These are phyloP conservation scores for Acacia concinna DNA, from an alignment of 331 rosid genomes.

Conservation along the genomic window DNA sequence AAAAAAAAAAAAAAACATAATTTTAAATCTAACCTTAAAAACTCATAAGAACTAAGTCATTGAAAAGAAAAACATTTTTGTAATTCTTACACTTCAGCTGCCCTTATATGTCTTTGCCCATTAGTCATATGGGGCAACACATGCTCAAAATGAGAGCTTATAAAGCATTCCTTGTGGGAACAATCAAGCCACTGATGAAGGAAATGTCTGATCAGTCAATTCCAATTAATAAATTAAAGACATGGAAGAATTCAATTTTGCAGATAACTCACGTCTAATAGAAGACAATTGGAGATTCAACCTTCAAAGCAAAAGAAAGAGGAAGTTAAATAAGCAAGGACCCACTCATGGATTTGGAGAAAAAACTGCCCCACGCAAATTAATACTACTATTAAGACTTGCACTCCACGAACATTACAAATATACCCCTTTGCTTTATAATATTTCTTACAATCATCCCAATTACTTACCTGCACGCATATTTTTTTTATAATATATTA, in stretches of 20 bases:
- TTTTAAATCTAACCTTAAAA: too few species aligned
- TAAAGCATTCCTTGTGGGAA: neutral
- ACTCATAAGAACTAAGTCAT: too few species aligned
- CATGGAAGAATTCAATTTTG: neutral
- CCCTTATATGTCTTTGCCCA: too few species aligned
- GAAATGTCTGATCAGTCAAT: neutral
- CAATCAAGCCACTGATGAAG: neutral
- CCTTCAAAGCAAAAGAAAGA: slow-evolving; percentile 24
- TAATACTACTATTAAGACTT: slow-evolving; percentile 30
- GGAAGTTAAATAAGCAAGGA: neutral
- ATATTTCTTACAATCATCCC: neutral
- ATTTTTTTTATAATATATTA: too few species aligned
- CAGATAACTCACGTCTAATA: neutral
- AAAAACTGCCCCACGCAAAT: slow-evolving; percentile 3
- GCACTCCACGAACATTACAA: neutral
- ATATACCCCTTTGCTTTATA: neutral
- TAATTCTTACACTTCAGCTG: too few species aligned
- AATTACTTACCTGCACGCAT: too few species aligned
- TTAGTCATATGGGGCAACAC: too few species aligned
- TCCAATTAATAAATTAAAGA: neutral
- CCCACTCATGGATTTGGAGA: slow-evolving; percentile 36
- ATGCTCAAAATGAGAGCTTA: too few species aligned
- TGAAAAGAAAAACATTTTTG: too few species aligned
- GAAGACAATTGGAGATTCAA: neutral
- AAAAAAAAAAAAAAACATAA: too few species aligned